Base-by-base conservation (phyloP, 2,329 filamentous ascomycete species). In the Colletotrichum navitas region DNA sequence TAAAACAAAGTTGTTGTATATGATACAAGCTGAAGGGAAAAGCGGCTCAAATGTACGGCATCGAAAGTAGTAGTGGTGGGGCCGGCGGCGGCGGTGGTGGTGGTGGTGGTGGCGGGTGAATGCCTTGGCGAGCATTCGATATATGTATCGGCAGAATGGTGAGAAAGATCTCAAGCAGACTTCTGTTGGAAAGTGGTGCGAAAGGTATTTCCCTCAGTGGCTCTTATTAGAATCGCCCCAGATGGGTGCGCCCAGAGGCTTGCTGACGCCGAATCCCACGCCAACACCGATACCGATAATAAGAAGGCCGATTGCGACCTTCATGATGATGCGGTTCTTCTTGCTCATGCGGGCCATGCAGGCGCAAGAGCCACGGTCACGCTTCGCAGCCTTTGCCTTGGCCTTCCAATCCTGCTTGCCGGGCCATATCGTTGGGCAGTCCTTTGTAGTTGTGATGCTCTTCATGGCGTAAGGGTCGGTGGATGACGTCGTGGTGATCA, bases 231-330 rank as follows among this genome's bases (percentile, higher is more conserved):
- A 1, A 24, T 49, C 45, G 49, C 84, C 79, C 88, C 88, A 91
- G 74, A 90, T 88, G 21, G 84, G 83, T n/a, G 88, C 88, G 16
- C 86, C 85, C 1, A 90, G 81, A 3, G 88, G 85, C 79, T 88
- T 90, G 83, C 88, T 90, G 74, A 91, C 83, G 60, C 89, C 89
- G 56, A 91, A 83, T 29, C 89, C 89, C 29, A 91, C 80, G 54
- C 83, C 87, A 12, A 90, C 83, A 18, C 86, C 88, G 62, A 86
- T 78, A 61, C 87, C 87, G 6, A 90, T 77, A 26, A 90, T 81
- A 34, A 90, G 77, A 5, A 89, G 73, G 3, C 82, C 82, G 59
- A 90, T 85, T 54, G 85, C 74, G n/a, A 91, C 79, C 80, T 90
- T 90, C 74, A 81, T 81, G 45, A 86, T 81, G 73, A 90, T 84